Evolutionary conservation across 768 basidiomycete species (phyloP), one percentile per base, ranked within the genome.

Genomic region (Amanita rubescens): DNA sequence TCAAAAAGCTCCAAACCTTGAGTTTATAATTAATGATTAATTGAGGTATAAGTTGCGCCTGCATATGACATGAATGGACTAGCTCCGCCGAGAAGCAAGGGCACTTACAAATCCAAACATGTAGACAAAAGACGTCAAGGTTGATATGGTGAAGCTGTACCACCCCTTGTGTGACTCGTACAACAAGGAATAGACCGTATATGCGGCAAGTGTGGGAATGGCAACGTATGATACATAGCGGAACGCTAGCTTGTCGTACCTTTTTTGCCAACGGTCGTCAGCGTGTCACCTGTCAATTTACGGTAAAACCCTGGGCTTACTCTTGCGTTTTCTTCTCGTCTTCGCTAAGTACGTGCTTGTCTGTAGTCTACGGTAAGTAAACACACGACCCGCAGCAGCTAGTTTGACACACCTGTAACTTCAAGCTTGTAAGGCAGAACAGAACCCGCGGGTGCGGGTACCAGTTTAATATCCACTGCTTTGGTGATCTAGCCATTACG

Each of bases 301-400:
- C 32, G 14, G 42, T 46, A 20, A 15, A 54, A 48, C 20, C 30
- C n/a, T 45, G 22, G 33, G 69, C 82, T 65, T 72, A 96, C 85
- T 97, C 93, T 67, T 97, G 94, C 9, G 95, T 97, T 71, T 88
- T 94, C 76, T 89, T 94, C 72, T 99, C 96, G 63, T 97, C 94
- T 63, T 96, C 94, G 58, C 78, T 89, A n/a, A 97, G 77, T 49
- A 94, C 85, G 64, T 98, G 94, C 68, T 97, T 98, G 74, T 98
- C 96, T 78, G 76, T 34, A 35, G 25, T 14, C 12, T 54, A 48
- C 55, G 35, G 49, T 49, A 41, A 53, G 34, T 45, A 34, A 47
- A 49, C 47, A 8, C 44, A 56, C 51, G 35, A 25, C 38, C 2
- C 46, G 35, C 45, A 42, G 32, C 41, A 56, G 44, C 38, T 33